Evolutionary conservation across 106 monocot genomes (phyloP), one percentile per base, ranked within the genome.

Genomic region (Posidonia australis): DNA sequence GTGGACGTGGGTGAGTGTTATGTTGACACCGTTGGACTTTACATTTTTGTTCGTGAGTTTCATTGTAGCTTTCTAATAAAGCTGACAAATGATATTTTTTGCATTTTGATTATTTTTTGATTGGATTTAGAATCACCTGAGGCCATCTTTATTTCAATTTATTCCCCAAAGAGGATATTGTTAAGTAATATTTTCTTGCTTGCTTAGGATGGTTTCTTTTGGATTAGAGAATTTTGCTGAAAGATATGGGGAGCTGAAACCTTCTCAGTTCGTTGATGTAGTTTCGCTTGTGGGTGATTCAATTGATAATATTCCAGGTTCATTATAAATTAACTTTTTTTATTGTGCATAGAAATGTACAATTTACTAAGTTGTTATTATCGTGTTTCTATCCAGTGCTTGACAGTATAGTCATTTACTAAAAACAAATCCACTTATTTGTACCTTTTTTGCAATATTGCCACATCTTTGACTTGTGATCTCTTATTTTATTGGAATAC

Each of bases 261-360:
- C 96, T 25, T 81, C 83, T 67, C 98, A 98, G 44, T 91, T 91
- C 74, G 85, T 91, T 66, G 98, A 98, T 78, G 46, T 98, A 58
- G 62, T 81, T 66, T 77, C 91, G 19, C 85, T 98, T 48, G 70
- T 65, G 52, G 98, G 98, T 48, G 98, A 96, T 56, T 63, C 74
- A 46, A 70, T 76, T 66, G 98, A 98, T 69, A 98, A 91, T 59
- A 91, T 98, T 81, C 91, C 98, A 85, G 98, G 98, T 84, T 67
- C 31, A 13, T 30, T 57, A 36, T 7, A 36, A 36, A 36, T 36
- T 7, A 2, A 36, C 36, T 7, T 36, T 36, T 36, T 7, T 36
- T 4, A 36, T 36, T 7, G 7, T 4, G 36, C 36, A 36, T 7
- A 4, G 36, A 36, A 36, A 36, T 36, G 5, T 36, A 7, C 7